A percentile compares a stretch with the other conserved stretches of the same genome.
phyloP scores from a whole-genome alignment of 192 early-diverging fungal genomes.

The Gorgonomyces haynaldii region DNA sequence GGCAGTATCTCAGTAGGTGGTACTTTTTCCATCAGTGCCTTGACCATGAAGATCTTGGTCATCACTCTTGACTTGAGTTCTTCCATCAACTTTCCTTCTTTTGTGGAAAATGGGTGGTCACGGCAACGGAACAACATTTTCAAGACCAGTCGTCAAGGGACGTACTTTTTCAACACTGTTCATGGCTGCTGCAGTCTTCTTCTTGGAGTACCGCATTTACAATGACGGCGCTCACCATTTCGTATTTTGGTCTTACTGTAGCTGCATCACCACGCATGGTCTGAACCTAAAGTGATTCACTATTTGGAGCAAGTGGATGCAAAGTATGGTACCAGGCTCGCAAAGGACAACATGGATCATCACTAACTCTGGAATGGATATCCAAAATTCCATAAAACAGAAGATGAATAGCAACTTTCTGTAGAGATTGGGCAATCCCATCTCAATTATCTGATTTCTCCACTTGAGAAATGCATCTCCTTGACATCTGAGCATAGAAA shows the following conservation, averaged over 20 bases:
- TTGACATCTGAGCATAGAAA: too few species aligned
- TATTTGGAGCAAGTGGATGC: constrained; percentile 46
- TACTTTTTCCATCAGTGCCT: neutral
- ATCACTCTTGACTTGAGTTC: constrained; percentile 1
- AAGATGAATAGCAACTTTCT: too few species aligned
- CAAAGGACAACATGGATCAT: constrained; percentile 44
- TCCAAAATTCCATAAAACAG: too few species aligned
- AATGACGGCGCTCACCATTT: constrained; percentile 44
- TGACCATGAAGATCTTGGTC: constrained; percentile 4
- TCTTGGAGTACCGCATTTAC: constrained; percentile 35
- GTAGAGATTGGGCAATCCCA: too few species aligned
- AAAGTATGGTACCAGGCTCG: constrained; percentile 39
- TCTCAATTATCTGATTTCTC: too few species aligned
- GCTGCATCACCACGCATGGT: constrained; percentile 35
- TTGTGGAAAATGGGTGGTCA: neutral
- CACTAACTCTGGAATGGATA: constrained; percentile 2
- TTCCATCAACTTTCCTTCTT: neutral
- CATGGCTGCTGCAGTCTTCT: constrained; percentile 34
- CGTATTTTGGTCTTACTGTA: constrained; percentile 16
- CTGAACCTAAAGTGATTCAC: constrained; percentile 33
- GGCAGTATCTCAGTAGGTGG: neutral
- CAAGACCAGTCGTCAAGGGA: constrained; percentile 7
- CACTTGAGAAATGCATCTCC: too few species aligned
- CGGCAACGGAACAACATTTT: neutral
- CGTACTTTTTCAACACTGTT: neutral